Percentiles rank a stretch among this genome's conserved stretches.
phyloP scores from a whole-genome alignment of 305 asterid species.

The Fraxinus platypoda region DNA sequence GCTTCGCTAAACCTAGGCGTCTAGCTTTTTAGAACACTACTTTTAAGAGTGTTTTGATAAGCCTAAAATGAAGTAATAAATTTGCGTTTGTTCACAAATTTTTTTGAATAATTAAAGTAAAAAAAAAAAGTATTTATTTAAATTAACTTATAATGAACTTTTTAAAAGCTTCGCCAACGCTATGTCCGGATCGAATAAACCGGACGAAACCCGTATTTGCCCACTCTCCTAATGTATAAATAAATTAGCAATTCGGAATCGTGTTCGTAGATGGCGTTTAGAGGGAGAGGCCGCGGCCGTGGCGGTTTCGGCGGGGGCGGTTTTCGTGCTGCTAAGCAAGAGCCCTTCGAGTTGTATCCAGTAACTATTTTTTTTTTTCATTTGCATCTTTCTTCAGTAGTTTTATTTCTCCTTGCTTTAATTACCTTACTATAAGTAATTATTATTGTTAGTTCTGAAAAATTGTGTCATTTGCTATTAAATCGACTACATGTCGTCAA shows the following conservation, averaged over 20 bases:
- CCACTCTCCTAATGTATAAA: background rate
- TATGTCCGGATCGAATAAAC: too few relatives aligned
- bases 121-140: too few relatives aligned
- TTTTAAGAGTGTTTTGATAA: too few relatives aligned
- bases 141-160: too few relatives aligned
- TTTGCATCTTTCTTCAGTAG: background rate
- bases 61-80: too few relatives aligned
- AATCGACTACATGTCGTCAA: background rate
- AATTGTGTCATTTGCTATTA: background rate
- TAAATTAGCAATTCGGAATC: background rate
- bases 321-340: constrained; percentile 34
- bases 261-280: constrained; percentile 35
- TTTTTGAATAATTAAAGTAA: too few relatives aligned
- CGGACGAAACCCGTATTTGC: background rate
- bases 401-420: background rate
- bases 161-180: too few relatives aligned
- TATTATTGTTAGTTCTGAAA: background rate
- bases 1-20: too few relatives aligned
- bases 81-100: too few relatives aligned
- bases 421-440: too few relatives aligned
- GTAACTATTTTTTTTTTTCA: constrained; percentile 20
- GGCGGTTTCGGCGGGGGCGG: constrained; percentile 47
- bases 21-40: too few relatives aligned
- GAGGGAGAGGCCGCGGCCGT: constrained; percentile 55
- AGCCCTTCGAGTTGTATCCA: constrained; percentile 48